Evolutionary conservation across 163 green algal genomes (phyloP), one percentile per base, ranked within the genome.

Genomic region (Scenedesmus sp.): DNA sequence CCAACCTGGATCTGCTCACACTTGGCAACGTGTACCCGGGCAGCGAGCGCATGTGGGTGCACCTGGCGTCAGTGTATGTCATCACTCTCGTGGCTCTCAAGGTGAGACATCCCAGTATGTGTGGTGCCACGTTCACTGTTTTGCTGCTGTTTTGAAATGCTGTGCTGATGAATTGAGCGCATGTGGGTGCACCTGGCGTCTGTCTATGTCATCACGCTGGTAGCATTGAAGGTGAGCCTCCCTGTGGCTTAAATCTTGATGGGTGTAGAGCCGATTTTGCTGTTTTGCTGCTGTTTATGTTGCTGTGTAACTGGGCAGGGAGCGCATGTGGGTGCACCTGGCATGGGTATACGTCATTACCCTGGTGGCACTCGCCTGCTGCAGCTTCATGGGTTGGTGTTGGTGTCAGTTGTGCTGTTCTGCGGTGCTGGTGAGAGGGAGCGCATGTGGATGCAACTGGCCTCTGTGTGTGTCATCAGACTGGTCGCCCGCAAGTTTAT

Each of bases 111-210:
- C 34, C 34, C 34, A 46, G 34, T 46, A 5, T 70, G 62, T 3
- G 16, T 70, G 59, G 1, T 10, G 7, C 8, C 10, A 10, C 59
- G 1, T 64, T 9, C 10, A 64, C 59, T 15, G 59, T 64, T 9
- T 64, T 64, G 8, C 59, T 64, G 7, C 59, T 64, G 7, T 9
- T 64, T 64, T 64, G 59, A 10, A 15, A 15, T 64, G 59, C 59
- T 10, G 7, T 64, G 59, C 62, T 70, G 62, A 23, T 70, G 10
- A 23, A 13, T 18, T 18, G 16, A 18, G 18, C 62, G 62, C 62
- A 92, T 98, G 73, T 98, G 97, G 97, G 94, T 95, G 54, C 96
- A 98, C 92, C 76, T 98, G 15, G 60, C 96, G 55, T 94, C 92
- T 2, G 57, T 93, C 2, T 98, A 95, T 59, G 64, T 97, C 67